Conservation (phyloP, 2,329 filamentous ascomycete genomes). For the Penicillium sp. region DNA sequence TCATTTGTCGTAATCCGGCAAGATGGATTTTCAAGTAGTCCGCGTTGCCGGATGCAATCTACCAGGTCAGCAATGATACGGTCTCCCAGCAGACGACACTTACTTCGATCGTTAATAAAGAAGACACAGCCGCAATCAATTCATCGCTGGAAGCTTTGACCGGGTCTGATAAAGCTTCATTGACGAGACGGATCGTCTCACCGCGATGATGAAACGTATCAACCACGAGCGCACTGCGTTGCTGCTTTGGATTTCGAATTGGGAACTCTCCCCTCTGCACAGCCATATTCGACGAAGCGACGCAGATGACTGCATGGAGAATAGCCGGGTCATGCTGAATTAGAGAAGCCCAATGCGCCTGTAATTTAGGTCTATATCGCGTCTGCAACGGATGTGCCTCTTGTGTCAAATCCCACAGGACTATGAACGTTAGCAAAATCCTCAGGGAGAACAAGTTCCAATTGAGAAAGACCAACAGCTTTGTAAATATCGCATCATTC, state of each 20-base stretch:
- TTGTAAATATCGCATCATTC: constrained; percentile 36
- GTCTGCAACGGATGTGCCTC: constrained; percentile 34
- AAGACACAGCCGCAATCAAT: constrained; percentile 36
- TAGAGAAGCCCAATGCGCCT: constrained; percentile 34
- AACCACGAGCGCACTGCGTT: constrained; percentile 30
- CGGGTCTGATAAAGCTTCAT: constrained; percentile 35
- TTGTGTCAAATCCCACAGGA: constrained; percentile 34
- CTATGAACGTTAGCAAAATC: constrained; percentile 17
- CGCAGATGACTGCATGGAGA: constrained; percentile 36
- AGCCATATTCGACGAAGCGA: constrained; percentile 34
- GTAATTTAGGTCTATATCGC: constrained; percentile 31
- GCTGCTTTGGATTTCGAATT: constrained; percentile 29
- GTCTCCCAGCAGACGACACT: constrained; percentile 2
- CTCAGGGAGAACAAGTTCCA: background rate
- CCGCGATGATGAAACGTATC: constrained; percentile 37
- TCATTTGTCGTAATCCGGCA: constrained; percentile 38
- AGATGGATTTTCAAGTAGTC: constrained; percentile 39
- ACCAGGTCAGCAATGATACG: too few relatives aligned
- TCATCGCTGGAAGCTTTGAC: constrained; percentile 37
- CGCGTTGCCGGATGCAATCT: constrained; percentile 38
- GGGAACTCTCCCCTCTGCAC: constrained; percentile 32
- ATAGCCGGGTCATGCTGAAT: constrained; percentile 34
- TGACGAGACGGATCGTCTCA: constrained; percentile 38
- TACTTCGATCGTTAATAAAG: constrained; percentile 39
- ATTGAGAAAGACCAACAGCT: constrained; percentile 27